phyloP scores from a whole-genome alignment of 495 filamentous ascomycete genomes.

The Daldinia grandis region DNA sequence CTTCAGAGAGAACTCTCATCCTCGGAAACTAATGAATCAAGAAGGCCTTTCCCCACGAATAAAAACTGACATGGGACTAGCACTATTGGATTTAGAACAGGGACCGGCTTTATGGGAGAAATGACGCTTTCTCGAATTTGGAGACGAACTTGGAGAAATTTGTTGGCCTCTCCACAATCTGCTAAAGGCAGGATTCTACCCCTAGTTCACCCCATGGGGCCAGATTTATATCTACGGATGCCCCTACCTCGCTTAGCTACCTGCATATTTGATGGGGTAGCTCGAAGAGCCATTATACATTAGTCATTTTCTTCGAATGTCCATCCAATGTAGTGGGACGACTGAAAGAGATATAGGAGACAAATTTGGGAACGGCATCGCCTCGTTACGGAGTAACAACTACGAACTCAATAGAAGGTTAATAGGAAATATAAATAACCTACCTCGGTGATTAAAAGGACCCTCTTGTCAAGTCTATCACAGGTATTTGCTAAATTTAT shows the following conservation, averaged over 20 bases:
- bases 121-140: background rate
- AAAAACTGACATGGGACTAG: background rate
- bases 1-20: background rate
- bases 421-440: no score
- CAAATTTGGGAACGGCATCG: no score
- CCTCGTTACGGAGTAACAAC: no score
- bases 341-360: no score
- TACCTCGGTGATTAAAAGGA: no score
- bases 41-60: slow-evolving; percentile 5
- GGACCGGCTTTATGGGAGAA: background rate
- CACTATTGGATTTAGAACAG: slow-evolving; percentile 5
- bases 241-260: background rate
- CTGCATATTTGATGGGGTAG: background rate
- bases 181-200: background rate
- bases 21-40: background rate
- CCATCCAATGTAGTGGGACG: no score
- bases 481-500: no score
- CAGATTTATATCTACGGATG: background rate
- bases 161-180: background rate
- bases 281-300: background rate
- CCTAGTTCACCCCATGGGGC: slow-evolving; percentile 8
- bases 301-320: background rate
- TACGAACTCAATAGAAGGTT: no score
- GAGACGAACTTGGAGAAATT: slow-evolving; percentile 8
- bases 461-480: no score